phyloP scores from a whole-genome alignment of 257 asterid species.

The Pogostemon cablin region DNA sequence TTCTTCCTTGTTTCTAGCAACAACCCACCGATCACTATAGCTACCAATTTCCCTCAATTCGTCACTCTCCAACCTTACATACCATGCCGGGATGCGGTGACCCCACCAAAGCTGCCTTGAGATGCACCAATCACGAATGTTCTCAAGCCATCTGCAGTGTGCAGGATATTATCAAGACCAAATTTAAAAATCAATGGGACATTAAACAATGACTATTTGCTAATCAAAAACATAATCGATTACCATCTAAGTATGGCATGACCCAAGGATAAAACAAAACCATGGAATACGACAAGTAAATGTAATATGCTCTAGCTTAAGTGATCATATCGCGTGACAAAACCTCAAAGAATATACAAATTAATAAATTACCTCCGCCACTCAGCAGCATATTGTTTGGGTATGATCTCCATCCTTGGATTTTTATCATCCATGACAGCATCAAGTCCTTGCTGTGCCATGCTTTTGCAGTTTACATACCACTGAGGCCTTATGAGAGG shows the following conservation, averaged over 20 bases:
- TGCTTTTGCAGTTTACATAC: conserved; percentile 85
- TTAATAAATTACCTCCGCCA: conserved; percentile 71
- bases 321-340: too few relatives aligned
- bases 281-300: too few relatives aligned
- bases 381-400: conserved; percentile 83
- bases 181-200: conserved; percentile 13
- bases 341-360: conserved; percentile 19
- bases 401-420: conserved; percentile 71
- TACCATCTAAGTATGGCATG: conserved; percentile 23
- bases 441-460: conserved; percentile 84
- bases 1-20: conserved; percentile 73
- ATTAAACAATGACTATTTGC: conserved; percentile 16
- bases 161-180: conserved; percentile 26
- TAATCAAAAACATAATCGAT: neutral
- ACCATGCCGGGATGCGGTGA: conserved; percentile 95
- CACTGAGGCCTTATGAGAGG: conserved; percentile 97
- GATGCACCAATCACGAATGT: conserved; percentile 96
- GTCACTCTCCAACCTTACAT: conserved; percentile 70
- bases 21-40: conserved; percentile 76
- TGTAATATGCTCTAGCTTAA: too few relatives aligned
- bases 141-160: conserved; percentile 90
- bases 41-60: conserved; percentile 71
- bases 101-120: conserved; percentile 99
- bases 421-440: conserved; percentile 64
- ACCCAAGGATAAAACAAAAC: neutral